A percentile compares a stretch with the other conserved stretches of the same genome.
Evolutionary conservation across 768 basidiomycete genomes (phyloP).

Genomic region (Arthromyces matolae): DNA sequence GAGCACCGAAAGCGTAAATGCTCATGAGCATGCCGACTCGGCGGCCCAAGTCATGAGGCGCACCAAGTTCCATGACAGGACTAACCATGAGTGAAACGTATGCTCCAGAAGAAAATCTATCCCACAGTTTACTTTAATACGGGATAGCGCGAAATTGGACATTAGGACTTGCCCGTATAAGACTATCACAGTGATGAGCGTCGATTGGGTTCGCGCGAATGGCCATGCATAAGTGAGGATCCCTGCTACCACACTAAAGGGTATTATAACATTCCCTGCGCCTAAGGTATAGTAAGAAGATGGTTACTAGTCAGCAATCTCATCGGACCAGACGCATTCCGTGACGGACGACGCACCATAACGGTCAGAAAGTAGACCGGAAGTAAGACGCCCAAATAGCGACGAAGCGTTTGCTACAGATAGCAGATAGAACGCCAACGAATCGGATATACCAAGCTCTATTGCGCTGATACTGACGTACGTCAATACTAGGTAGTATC

Average conservation of each 20-base stretch:
- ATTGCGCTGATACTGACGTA: slow-evolving; percentile 61
- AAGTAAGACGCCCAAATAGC: slow-evolving; percentile 52
- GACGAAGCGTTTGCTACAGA: slow-evolving; percentile 67
- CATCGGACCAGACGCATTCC: too few species aligned
- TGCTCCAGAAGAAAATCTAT: slow-evolving; percentile 57
- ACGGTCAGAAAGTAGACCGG: slow-evolving; percentile 52
- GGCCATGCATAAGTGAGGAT: slow-evolving; percentile 71
- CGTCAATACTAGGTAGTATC: slow-evolving; percentile 53
- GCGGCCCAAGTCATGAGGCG: slow-evolving; percentile 56
- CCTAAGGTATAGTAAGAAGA: slow-evolving; percentile 35
- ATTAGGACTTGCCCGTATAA: slow-evolving; percentile 52
- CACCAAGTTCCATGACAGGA: slow-evolving; percentile 61
- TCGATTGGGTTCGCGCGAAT: slow-evolving; percentile 40
- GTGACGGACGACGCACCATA: slow-evolving; percentile 35
- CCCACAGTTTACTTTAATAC: neutral
- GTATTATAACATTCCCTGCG: slow-evolving; percentile 63
- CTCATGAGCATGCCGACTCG: slow-evolving; percentile 63
- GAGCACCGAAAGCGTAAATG: slow-evolving; percentile 55
- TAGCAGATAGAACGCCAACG: slow-evolving; percentile 61
- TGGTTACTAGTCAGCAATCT: too few species aligned
- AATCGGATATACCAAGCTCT: slow-evolving; percentile 39
- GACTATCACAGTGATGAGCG: slow-evolving; percentile 50
- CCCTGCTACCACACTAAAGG: slow-evolving; percentile 53
- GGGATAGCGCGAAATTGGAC: neutral
- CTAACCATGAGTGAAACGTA: slow-evolving; percentile 53